Conservation (phyloP, 306 rosid genomes). For the Comarum palustre region DNA sequence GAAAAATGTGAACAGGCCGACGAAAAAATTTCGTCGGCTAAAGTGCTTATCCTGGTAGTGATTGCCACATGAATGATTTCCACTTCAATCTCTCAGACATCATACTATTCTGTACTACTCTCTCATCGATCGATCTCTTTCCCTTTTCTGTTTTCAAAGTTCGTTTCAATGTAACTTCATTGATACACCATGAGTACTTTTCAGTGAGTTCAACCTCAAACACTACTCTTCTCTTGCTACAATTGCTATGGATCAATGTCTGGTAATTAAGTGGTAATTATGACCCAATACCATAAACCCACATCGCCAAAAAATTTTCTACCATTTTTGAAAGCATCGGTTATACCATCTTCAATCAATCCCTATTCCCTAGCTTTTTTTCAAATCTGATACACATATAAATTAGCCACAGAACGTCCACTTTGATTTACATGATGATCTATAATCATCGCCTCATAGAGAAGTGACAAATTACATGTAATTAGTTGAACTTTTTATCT, state of each 20-base stretch:
- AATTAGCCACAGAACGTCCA: constrained; percentile 47
- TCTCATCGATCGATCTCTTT: background rate
- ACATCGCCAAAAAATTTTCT: constrained; percentile 11
- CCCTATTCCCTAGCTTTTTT: constrained; percentile 10
- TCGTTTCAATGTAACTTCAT: constrained; percentile 16
- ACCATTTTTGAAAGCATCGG: constrained; percentile 10
- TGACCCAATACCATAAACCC: constrained; percentile 24
- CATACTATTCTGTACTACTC: background rate
- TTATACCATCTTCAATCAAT: constrained; percentile 30
- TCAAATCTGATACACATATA: constrained; percentile 22
- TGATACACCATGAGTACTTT: constrained; percentile 24
- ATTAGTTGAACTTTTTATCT: constrained; percentile 28
- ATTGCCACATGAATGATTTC: background rate
- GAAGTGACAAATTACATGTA: constrained; percentile 37
- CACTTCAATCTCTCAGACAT: constrained; percentile 16
- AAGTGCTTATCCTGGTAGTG: no score
- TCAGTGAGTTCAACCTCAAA: constrained; percentile 14
- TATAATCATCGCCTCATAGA: constrained; percentile 46
- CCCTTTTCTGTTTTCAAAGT: background rate
- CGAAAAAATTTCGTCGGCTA: no score
- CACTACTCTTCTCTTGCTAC: constrained; percentile 22
- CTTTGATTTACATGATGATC: constrained; percentile 49
- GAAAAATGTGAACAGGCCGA: no score
- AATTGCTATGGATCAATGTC: constrained; percentile 4
- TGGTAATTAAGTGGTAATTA: constrained; percentile 16